These are phyloP conservation scores for Fomitopsis pinicola DNA, from an alignment of 1,284 basidiomycete genomes.

Conservation along the genomic window DNA sequence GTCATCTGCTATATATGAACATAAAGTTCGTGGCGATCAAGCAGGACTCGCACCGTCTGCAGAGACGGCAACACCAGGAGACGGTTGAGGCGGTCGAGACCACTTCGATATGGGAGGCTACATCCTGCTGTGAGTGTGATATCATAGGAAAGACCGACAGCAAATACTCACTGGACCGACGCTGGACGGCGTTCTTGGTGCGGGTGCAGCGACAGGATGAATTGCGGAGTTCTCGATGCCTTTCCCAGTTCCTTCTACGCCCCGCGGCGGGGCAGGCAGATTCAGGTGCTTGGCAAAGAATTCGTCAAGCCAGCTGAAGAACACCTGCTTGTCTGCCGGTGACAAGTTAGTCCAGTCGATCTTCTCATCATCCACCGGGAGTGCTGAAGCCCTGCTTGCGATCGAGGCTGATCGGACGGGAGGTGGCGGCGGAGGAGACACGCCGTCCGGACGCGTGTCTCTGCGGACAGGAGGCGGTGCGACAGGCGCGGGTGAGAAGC, in stretches of 20 bases:
- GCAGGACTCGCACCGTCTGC: constrained; percentile 3
- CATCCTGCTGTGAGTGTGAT: not conserved
- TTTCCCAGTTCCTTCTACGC: constrained; percentile 4
- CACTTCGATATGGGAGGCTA: constrained; percentile 7
- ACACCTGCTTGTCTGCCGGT: constrained; percentile 59
- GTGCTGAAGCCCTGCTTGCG: not conserved
- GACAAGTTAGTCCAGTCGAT: constrained; percentile 72
- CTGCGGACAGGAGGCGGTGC: constrained; percentile 16
- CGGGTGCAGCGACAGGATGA: constrained; percentile 9
- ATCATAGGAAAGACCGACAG: not conserved
- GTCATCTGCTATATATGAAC: not conserved
- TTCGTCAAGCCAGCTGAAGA: constrained; percentile 77
- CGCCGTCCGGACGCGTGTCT: constrained; percentile 19
- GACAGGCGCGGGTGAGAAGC: constrained; percentile 4
- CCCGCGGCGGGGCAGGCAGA: constrained; percentile 9
- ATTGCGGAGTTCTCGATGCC: constrained; percentile 6
- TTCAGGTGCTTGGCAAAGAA: constrained; percentile 54
- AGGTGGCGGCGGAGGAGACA: constrained; percentile 10
- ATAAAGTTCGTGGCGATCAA: not conserved
- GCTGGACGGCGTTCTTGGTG: not conserved
- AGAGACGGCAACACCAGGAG: not conserved
- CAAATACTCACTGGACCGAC: not conserved
- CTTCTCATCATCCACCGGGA: constrained; percentile 5
- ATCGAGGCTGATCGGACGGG: constrained; percentile 6
- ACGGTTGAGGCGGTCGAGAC: constrained; percentile 1